A percentile compares a stretch with the other conserved stretches of the same genome.
phyloP scores from a whole-genome alignment of 2,329 filamentous ascomycete genomes.

The Colletotrichum viniferum region DNA sequence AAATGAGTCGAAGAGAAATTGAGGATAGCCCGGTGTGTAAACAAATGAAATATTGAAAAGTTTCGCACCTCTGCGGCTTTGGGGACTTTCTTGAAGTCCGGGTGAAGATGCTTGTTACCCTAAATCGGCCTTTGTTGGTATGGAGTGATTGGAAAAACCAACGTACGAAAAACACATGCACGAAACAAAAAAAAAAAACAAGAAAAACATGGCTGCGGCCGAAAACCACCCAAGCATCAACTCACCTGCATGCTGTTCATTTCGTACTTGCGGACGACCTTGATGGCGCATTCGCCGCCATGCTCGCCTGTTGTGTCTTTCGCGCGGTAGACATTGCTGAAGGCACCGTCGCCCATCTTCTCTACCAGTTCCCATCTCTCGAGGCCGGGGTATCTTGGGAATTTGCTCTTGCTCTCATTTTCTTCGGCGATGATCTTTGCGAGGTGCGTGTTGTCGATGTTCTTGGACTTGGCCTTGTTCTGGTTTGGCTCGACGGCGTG shows the following conservation, averaged over 20 bases:
- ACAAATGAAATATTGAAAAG: conserved; percentile 40
- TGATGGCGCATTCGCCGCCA: conserved; percentile 88
- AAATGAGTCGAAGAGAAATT: conserved; percentile 29
- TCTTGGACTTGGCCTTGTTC: conserved; percentile 40
- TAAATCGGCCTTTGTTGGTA: conserved; percentile 67
- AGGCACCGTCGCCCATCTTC: conserved; percentile 99
- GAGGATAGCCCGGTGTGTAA: conserved; percentile 30
- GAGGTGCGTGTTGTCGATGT: conserved; percentile 69
- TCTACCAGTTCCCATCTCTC: conserved; percentile 87
- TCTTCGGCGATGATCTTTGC: conserved; percentile 91
- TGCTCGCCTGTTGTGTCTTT: conserved; percentile 70
- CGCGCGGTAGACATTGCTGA: conserved; percentile 97
- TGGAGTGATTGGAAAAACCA: conserved; percentile 24
- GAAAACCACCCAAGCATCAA: conserved; percentile 33
- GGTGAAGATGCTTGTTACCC: conserved; percentile 92
- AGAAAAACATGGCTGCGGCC: conserved; percentile 23
- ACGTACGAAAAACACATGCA: conserved; percentile 27
- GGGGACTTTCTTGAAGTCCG: conserved; percentile 92
- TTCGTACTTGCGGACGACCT: conserved; percentile 98
- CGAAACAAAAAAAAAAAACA: conserved; percentile 18
- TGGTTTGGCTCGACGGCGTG: conserved; percentile 68
- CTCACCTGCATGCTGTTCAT: conserved; percentile 99
- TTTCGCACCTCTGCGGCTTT: conserved; percentile 96
- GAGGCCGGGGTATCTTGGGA: conserved; percentile 81
- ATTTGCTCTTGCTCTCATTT: conserved; percentile 81